Conservation (phyloP, 495 filamentous ascomycete species). For the Patellaria atrata region DNA sequence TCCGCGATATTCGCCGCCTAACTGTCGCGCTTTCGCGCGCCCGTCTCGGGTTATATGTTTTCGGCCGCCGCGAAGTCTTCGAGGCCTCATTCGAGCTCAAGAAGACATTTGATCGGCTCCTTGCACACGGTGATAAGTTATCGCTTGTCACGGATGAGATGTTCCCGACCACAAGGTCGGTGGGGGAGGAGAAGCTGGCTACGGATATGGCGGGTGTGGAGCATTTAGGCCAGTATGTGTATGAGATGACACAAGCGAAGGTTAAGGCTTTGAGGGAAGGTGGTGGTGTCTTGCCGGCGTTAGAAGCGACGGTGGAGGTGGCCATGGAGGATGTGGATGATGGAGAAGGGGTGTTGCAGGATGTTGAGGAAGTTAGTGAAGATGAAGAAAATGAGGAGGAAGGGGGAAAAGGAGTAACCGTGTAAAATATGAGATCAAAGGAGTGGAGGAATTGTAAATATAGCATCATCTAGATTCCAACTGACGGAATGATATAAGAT, state of each 20-base stretch:
- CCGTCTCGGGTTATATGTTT: slow-evolving; percentile 80
- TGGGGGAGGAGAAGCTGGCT: slow-evolving; percentile 39
- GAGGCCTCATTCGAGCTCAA: slow-evolving; percentile 77
- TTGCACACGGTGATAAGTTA: slow-evolving; percentile 60
- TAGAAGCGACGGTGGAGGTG: slow-evolving; percentile 5
- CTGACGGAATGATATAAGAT: no score
- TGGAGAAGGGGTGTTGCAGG: slow-evolving; percentile 16
- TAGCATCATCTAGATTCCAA: no score
- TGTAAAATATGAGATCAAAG: no score
- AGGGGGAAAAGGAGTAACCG: slow-evolving; percentile 1
- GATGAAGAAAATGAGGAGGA: slow-evolving; percentile 14
- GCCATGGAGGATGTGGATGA: slow-evolving; percentile 15
- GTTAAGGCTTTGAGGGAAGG: slow-evolving; percentile 46
- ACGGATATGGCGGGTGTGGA: slow-evolving; percentile 77
- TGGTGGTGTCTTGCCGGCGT: slow-evolving; percentile 13
- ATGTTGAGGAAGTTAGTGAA: slow-evolving; percentile 21
- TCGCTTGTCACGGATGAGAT: slow-evolving; percentile 71
- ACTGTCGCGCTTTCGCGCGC: slow-evolving; percentile 96
- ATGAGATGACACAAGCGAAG: slow-evolving; percentile 86
- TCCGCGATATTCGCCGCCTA: slow-evolving; percentile 83
- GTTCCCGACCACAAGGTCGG: slow-evolving; percentile 45
- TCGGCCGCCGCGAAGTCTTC: slow-evolving; percentile 81
- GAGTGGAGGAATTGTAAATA: no score
- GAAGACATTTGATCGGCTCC: slow-evolving; percentile 64
- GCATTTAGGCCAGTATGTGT: slow-evolving; percentile 93